Base-by-base conservation (phyloP, 1,284 basidiomycete species). In the Moesziomyces sp. region DNA sequence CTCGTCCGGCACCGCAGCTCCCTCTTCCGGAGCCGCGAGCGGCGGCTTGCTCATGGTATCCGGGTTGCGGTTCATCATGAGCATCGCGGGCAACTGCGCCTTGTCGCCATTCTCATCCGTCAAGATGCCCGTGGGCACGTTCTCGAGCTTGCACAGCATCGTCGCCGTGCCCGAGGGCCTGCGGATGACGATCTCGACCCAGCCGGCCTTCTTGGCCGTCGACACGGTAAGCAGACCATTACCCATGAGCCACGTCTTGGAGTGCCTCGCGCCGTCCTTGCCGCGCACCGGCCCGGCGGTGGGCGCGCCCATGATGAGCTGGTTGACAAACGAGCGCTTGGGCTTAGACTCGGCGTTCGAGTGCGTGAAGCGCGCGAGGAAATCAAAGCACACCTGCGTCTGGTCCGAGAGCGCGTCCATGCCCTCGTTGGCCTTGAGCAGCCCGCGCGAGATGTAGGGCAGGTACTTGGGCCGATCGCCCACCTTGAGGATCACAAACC, bases 341-440 rank as follows among this genome's bases (percentile, higher is more conserved):
- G 95, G 94, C 52, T 93, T 90, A 0, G 96, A 93, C 80, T 97
- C 94, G 14, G 94, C 94, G 76, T 92, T 95, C 23, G 92, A 93
- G 81, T 96, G 97, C 0, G 96, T 92, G 83, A 97, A 97, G 18
- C 97, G 89, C 19, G 94, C 92, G 8, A 99, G 88, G 92, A 96
- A 99, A 85, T 99, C 97, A 81, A 99, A 96, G 83, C 94, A 97
- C 23, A 98, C 95, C 84, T 98, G 93, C 0, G 94, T 94, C 48
- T 92, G 91, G 75, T 93, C 93, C 81, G 98, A 94, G 2, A 97
- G 87, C 44, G 89, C 87, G 5, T 87, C 86, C 52, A 89, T 89
- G 23, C 89, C 90, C 67, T 93, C 92, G 84, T 96, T 95, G 13
- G 94, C 94, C 46, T 95, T 88, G 14, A 96, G 87, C 4, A 99